Evolutionary conservation across 345 rosid genomes (phyloP).

Genomic region (Syzygium aqueum): DNA sequence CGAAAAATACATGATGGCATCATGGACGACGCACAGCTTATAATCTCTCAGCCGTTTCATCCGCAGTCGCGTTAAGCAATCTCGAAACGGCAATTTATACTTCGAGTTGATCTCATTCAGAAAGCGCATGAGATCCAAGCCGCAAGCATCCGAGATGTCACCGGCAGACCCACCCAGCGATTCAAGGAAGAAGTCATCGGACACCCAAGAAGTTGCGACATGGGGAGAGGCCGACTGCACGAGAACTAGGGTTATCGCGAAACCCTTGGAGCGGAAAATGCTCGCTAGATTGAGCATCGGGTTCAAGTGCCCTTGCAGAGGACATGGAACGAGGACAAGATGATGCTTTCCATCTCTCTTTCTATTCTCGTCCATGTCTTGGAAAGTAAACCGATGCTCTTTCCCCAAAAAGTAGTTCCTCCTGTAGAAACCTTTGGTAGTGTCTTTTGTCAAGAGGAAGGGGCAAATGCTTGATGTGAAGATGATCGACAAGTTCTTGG

Average conservation of each 20-base stretch:
- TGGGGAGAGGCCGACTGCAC: neutral
- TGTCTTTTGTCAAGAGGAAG: neutral
- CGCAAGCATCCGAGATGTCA: neutral
- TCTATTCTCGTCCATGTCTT: neutral
- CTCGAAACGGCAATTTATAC: neutral
- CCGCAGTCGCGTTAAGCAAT: neutral
- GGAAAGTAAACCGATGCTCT: neutral
- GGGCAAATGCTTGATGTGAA: neutral
- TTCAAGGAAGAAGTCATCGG: neutral
- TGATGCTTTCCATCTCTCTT: neutral
- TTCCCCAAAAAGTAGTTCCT: neutral
- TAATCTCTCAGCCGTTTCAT: neutral
- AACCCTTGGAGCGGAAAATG: neutral
- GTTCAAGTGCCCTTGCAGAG: conserved; percentile 8
- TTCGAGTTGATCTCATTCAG: neutral
- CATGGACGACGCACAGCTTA: neutral
- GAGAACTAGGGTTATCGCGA: conserved; percentile 2
- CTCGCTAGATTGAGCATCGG: conserved; percentile 13
- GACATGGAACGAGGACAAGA: conserved; percentile 14
- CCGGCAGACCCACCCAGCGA: neutral
- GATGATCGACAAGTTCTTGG: neutral
- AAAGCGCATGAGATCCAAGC: neutral
- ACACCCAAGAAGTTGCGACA: neutral
- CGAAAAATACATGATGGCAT: conserved; percentile 5
- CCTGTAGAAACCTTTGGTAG: neutral